Percentiles rank a stretch among this genome's conserved stretches.
Evolutionary conservation across 495 filamentous ascomycete genomes (phyloP).

Genomic region (Hypoxylon rickii): DNA sequence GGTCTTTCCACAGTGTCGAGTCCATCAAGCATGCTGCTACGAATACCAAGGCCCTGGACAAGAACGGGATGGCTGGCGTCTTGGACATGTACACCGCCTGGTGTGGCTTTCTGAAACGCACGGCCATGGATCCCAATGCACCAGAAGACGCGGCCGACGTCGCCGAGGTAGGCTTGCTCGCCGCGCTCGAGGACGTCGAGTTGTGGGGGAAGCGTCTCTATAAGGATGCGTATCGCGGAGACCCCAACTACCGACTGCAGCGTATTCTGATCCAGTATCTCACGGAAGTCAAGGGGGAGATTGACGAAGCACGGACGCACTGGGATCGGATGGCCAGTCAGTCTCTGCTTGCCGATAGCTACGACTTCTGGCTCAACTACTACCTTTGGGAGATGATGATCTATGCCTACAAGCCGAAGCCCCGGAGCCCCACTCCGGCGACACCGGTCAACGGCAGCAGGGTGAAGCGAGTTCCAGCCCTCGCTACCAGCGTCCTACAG

Average conservation of each 20-base stretch:
- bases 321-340: slow-evolving; percentile 70
- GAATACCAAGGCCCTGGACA: slow-evolving; percentile 72
- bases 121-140: slow-evolving; percentile 73
- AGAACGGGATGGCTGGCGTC: slow-evolving; percentile 77
- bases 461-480: slow-evolving; percentile 53
- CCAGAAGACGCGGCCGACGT: slow-evolving; percentile 90
- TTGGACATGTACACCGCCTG: slow-evolving; percentile 88
- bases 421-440: slow-evolving; percentile 51
- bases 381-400: slow-evolving; percentile 86
- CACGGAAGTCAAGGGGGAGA: slow-evolving; percentile 70
- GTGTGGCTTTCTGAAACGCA: slow-evolving; percentile 87
- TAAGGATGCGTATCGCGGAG: slow-evolving; percentile 74
- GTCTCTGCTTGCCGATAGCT: slow-evolving; percentile 68
- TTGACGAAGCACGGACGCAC: slow-evolving; percentile 65
- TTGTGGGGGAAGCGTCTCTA: slow-evolving; percentile 77
- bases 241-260: slow-evolving; percentile 85
- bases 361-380: slow-evolving; percentile 91
- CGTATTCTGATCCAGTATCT: slow-evolving; percentile 90
- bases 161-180: slow-evolving; percentile 85
- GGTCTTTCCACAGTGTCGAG: slow-evolving; percentile 78
- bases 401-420: slow-evolving; percentile 47
- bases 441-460: slow-evolving; percentile 38
- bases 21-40: slow-evolving; percentile 91
- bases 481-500: slow-evolving; percentile 73
- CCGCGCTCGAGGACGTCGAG: slow-evolving; percentile 80